Evolutionary conservation across 371 early-diverging fungal genomes (phyloP), one percentile per base, ranked within the genome.

Genomic region (Mortierella sp.): DNA sequence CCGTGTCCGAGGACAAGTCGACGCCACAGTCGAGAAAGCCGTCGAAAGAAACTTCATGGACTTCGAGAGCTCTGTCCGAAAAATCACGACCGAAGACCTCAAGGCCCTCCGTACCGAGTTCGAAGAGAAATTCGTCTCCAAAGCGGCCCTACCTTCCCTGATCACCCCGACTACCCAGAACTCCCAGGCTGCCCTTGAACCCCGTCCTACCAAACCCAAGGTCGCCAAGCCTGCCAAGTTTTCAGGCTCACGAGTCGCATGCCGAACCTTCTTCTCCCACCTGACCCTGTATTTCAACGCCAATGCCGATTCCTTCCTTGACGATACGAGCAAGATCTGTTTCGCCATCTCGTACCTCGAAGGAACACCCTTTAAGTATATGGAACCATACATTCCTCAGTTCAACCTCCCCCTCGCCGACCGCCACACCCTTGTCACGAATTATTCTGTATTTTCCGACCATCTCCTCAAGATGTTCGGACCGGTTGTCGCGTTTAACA

Each of bases 181-280:
- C n/a, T 3, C 5, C 37, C 37, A 37, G 37, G 9, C 37, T 9
- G 9, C 37, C 37, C 3, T 9, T 37, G 37, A 29, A 3, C 2
- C 52, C 15, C 30, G 53, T 9, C 15, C 64, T 16, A 2, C 53
- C 45, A 64, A 47, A 12, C 37, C 64, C 28, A 64, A 57, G 45
- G 11, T 57, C 26, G 55, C 55, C 0, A 3, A 45, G 11, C 64
- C 64, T 19, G 15, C 55, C 9, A 16, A 21, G 15, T 64, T 64
- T 56, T 56, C 64, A 11, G 64, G 64, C 1, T 43, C 55, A 28
- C 55, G 64, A 15, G 55, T 37, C 25, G 64, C 55, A 5, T 64
- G 64, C 44, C 51, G 44, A 16, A 52, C 53, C 4, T 62, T 62
- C 44, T 23, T 37, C 15, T 30, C 63, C 30, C 63, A 53, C 23